Base-by-base conservation (phyloP, 495 filamentous ascomycete species). In the Xylaria acuta region DNA sequence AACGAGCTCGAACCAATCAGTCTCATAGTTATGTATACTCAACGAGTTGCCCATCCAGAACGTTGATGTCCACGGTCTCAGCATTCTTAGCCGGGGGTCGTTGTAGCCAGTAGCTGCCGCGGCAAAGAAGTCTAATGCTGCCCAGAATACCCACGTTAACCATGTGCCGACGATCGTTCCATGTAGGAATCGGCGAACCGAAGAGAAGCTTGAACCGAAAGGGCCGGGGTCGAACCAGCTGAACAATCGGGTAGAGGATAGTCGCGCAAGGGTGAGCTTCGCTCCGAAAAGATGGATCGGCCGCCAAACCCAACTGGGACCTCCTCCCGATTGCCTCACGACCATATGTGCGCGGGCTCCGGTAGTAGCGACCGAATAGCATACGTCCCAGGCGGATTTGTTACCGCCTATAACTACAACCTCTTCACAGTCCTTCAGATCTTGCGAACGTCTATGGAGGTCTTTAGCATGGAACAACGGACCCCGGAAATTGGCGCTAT, bases 321-420 rank as follows among this genome's bases (percentile, higher is more conserved):
- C 92, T 41, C 70, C 70, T n/a, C 32, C 70, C 62, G 70, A 72
- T 22, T 22, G 70, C 9, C 70, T 51, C 41, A 78, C 89, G 85
- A 16, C 91, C 92, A 16, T 72, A 70, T 90, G 86, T 12, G 93
- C 88, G 25, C 84, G 75, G 51, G 87, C 84, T 5, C 89, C 90
- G 0, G 82, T 75, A 0, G 85, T 83, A 3, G 88, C 88, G 73
- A 86, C 88, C 9, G 83, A 82, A 74, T 92, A 92, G 1, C 86
- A 90, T 7, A 87, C 88, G 80, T 93, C 92, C 82, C 86, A 92
- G 12, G 87, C 90, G 14, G 90, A 91, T 77, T 93, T 94, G n/a
- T 86, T 87, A 27, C 86, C 88, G 22, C 91, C 90, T 54, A 91
- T 82, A 8, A 93, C 83, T 0, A 84, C 82, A 8, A 91, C 82